These are phyloP conservation scores for Asterionellopsis glacialis DNA, from an alignment of 108 stramenopile genomes.

Conservation along the genomic window DNA sequence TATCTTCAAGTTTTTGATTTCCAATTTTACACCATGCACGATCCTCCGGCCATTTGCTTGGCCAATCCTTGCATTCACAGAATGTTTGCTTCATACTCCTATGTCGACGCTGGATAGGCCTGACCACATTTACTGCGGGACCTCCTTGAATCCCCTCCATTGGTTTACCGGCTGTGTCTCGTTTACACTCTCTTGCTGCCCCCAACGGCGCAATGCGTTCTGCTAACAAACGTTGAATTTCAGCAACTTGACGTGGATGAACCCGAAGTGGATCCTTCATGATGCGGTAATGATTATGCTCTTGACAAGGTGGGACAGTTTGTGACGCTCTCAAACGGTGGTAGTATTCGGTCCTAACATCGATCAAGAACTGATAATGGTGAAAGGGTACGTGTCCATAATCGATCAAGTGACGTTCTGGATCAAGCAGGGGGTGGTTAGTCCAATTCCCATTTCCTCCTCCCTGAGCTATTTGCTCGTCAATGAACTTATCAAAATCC, in stretches of 20 bases:
- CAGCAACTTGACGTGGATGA: constrained; percentile 25
- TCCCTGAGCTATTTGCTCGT: too few relatives aligned
- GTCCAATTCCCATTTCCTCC: too few relatives aligned
- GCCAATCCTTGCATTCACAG: constrained; percentile 34
- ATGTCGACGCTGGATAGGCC: constrained; percentile 33
- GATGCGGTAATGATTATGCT: constrained; percentile 25
- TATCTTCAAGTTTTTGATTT: not conserved
- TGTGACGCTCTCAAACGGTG: constrained; percentile 9
- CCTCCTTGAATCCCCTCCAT: constrained; percentile 7
- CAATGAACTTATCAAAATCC: too few relatives aligned
- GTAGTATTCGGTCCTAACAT: constrained; percentile 23
- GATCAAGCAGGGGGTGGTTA: too few relatives aligned
- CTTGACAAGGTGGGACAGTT: constrained; percentile 44
- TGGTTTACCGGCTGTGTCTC: constrained; percentile 29
- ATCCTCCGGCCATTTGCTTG: constrained; percentile 11
- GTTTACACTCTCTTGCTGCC: constrained; percentile 13
- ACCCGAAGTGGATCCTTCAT: constrained; percentile 38
- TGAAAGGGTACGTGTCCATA: not conserved
- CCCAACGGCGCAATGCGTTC: constrained; percentile 37
- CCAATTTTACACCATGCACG: constrained; percentile 1
- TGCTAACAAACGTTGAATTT: constrained; percentile 23
- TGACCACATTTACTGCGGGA: constrained; percentile 26
- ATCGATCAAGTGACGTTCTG: not conserved
- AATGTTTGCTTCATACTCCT: constrained; percentile 35
- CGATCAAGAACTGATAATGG: constrained; percentile 1